phyloP scores from a whole-genome alignment of 1,284 basidiomycete genomes.

The Sanguinoderma infundibulare region DNA sequence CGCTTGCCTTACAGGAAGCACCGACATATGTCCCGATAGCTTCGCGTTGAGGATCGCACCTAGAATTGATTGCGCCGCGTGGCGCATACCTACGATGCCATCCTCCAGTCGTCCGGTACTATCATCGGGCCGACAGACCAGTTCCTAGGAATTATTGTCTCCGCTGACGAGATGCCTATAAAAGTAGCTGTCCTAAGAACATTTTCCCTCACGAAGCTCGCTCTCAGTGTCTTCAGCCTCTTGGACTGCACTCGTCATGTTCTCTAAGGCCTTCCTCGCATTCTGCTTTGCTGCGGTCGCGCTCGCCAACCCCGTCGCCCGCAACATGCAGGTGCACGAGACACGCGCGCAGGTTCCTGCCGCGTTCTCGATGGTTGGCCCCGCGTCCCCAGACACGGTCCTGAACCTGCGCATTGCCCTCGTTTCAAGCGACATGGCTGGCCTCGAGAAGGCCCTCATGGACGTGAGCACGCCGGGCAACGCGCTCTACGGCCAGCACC shows the following conservation, averaged over 20 bases:
- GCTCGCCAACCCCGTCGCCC: slow-evolving; percentile 31
- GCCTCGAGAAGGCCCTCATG: slow-evolving; percentile 41
- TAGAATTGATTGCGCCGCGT: slow-evolving; percentile 10
- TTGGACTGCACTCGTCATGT: slow-evolving; percentile 17
- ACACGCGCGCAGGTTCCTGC: slow-evolving; percentile 29
- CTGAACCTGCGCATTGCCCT: slow-evolving; percentile 41
- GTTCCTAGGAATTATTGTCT: not conserved
- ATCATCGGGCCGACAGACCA: slow-evolving; percentile 8
- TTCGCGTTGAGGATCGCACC: slow-evolving; percentile 7
- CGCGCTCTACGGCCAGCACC: slow-evolving; percentile 36
- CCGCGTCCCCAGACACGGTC: slow-evolving; percentile 32
- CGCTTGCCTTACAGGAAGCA: slow-evolving; percentile 15
- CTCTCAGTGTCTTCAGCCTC: slow-evolving; percentile 13
- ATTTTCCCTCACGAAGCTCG: slow-evolving; percentile 11
- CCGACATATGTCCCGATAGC: slow-evolving; percentile 19
- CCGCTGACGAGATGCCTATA: slow-evolving; percentile 8
- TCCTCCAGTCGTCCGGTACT: slow-evolving; percentile 5
- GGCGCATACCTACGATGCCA: slow-evolving; percentile 5
- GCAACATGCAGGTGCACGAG: slow-evolving; percentile 38
- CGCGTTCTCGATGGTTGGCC: slow-evolving; percentile 33
- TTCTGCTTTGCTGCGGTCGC: slow-evolving; percentile 20
- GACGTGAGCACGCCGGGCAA: slow-evolving; percentile 40
- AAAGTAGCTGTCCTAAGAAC: slow-evolving; percentile 1
- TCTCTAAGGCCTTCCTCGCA: slow-evolving; percentile 29
- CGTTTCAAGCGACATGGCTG: slow-evolving; percentile 37